Conservation (phyloP, 2,329 filamentous ascomycete genomes). For the Dothistroma septosporum region DNA sequence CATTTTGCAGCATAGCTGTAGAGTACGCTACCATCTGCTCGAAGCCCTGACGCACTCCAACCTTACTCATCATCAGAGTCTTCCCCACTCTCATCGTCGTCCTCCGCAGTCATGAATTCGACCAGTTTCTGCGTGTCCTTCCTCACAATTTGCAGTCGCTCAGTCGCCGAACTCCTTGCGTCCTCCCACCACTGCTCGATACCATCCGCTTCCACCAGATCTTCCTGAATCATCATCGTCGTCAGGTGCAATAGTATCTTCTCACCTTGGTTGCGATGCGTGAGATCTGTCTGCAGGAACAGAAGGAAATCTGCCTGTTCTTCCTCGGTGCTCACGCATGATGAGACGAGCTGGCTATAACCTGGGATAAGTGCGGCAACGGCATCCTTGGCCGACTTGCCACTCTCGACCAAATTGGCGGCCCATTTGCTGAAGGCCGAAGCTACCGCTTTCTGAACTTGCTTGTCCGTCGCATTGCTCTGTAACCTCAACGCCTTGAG, state of each 20-base stretch:
- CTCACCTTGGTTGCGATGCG: constrained; percentile 60
- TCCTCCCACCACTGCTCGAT: constrained; percentile 87
- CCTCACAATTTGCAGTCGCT: constrained; percentile 66
- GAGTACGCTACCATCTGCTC: background rate
- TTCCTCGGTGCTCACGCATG: constrained; percentile 44
- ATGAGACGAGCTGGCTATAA: constrained; percentile 58
- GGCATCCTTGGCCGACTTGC: constrained; percentile 37
- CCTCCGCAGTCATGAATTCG: constrained; percentile 71
- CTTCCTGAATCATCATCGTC: constrained; percentile 79
- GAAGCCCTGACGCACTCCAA: background rate
- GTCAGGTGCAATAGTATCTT: constrained; percentile 69
- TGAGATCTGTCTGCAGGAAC: constrained; percentile 74
- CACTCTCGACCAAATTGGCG: constrained; percentile 59
- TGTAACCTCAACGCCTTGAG: constrained; percentile 89
- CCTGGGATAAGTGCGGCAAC: constrained; percentile 42
- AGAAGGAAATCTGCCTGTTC: constrained; percentile 81
- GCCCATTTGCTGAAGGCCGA: constrained; percentile 80
- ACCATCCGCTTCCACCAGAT: constrained; percentile 84
- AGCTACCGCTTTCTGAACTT: constrained; percentile 82
- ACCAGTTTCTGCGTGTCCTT: constrained; percentile 73
- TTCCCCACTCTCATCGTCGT: constrained; percentile 58
- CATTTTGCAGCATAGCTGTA: background rate
- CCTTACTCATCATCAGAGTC: constrained; percentile 10
- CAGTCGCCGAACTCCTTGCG: constrained; percentile 61
- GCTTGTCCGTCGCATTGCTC: constrained; percentile 82